A percentile compares a stretch with the other conserved stretches of the same genome.
These are phyloP conservation scores for Dipteronia sinensis DNA, from an alignment of 345 rosid genomes.

Conservation along the genomic window DNA sequence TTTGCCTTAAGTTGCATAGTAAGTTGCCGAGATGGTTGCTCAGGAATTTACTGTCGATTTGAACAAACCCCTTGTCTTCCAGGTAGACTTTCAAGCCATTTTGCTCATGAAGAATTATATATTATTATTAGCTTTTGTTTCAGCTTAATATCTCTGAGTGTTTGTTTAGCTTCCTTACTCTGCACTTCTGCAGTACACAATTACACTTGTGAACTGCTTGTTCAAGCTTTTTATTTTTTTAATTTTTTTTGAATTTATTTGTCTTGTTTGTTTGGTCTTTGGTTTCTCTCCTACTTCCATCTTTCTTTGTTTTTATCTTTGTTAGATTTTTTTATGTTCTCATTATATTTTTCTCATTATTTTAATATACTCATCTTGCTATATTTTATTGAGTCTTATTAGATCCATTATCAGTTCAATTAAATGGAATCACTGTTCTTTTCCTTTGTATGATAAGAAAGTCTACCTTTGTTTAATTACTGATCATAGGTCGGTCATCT, in stretches of 20 bases:
- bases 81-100: conserved; percentile 47
- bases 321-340: neutral
- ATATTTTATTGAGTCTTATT: neutral
- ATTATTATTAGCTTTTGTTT: neutral
- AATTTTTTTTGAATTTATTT: neutral
- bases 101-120: neutral
- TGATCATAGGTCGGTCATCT: conserved; percentile 87
- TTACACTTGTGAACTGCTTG: neutral
- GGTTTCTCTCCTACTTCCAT: neutral
- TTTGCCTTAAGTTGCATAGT: conserved; percentile 21
- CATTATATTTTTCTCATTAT: neutral
- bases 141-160: neutral
- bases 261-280: neutral
- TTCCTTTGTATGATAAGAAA: neutral
- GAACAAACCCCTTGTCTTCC: conserved; percentile 87
- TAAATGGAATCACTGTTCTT: neutral
- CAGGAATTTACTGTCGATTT: conserved; percentile 78
- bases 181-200: conserved; percentile 1
- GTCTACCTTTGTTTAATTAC: neutral
- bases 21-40: conserved; percentile 70
- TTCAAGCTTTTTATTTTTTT: neutral
- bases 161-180: neutral
- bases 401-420: conserved; percentile 3
- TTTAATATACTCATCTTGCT: neutral
- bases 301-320: neutral